Conservation (phyloP, 2,329 filamentous ascomycete genomes). For the Sclerotinia subarctica region DNA sequence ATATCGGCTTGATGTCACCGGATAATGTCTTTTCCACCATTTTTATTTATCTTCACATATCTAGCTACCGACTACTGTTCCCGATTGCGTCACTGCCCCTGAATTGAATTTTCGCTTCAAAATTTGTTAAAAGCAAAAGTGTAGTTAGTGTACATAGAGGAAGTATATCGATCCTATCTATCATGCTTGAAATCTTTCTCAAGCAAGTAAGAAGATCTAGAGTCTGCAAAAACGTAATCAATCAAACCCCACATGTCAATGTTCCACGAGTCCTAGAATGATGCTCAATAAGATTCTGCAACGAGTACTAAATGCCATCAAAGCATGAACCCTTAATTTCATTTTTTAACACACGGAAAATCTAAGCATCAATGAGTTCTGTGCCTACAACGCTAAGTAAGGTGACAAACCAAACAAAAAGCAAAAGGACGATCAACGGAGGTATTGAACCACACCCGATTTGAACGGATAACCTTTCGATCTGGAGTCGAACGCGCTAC, state of each 20-base stretch:
- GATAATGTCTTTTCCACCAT: conserved; percentile 21
- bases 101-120: conserved; percentile 4
- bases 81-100: not conserved
- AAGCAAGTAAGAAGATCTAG: not conserved
- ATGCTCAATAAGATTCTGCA: not conserved
- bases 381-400: no score
- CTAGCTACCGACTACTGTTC: not conserved
- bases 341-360: not conserved
- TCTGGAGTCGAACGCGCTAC: conserved; percentile 37
- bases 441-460: conserved; percentile 35
- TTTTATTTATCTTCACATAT: not conserved
- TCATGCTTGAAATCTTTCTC: not conserved
- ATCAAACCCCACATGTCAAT: not conserved
- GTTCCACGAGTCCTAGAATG: not conserved
- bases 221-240: not conserved
- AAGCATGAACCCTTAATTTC: not conserved
- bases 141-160: not conserved
- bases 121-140: not conserved
- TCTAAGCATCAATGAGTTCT: no score
- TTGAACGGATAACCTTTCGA: conserved; percentile 39
- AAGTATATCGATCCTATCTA: not conserved
- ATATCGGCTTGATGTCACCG: conserved; percentile 6
- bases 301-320: not conserved
- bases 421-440: conserved; percentile 13
- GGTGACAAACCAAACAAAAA: not conserved